phyloP scores from a whole-genome alignment of 108 stramenopile species.

The Skeletonema costatum region DNA sequence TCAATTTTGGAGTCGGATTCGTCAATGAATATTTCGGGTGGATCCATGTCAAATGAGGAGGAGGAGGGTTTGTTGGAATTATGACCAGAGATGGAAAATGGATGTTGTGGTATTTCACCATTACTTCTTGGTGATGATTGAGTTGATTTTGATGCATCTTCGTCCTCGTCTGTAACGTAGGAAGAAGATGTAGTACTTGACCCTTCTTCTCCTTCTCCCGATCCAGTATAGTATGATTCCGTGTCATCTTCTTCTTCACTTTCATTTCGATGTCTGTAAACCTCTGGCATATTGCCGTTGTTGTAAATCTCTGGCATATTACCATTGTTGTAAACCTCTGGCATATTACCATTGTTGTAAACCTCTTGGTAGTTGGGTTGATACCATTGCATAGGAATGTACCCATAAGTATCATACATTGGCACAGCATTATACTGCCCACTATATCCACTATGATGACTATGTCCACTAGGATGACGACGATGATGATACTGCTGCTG shows the following conservation, averaged over 20 bases:
- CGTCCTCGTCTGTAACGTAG: neutral
- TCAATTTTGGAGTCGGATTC: constrained; percentile 77
- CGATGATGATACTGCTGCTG: neutral
- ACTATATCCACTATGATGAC: too few relatives aligned
- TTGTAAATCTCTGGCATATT: neutral
- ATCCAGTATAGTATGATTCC: neutral
- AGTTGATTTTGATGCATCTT: neutral
- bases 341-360: neutral
- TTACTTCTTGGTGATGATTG: neutral
- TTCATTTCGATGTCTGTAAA: neutral
- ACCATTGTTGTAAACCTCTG: neutral
- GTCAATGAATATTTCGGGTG: constrained; percentile 85
- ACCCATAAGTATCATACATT: neutral
- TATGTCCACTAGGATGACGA: neutral
- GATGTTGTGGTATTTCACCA: neutral
- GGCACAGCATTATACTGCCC: neutral
- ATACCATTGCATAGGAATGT: neutral
- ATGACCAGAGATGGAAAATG: constrained; percentile 5
- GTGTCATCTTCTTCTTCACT: neutral
- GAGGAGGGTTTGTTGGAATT: neutral
- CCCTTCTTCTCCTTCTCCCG: neutral
- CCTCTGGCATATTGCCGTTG: neutral
- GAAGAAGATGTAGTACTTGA: neutral
- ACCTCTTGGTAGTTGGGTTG: neutral
- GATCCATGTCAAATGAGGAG: neutral